Percentiles rank a stretch among this genome's conserved stretches.
Evolutionary conservation across 1,139 yeast species (phyloP).

Genomic region (Hyphopichia burtonii): DNA sequence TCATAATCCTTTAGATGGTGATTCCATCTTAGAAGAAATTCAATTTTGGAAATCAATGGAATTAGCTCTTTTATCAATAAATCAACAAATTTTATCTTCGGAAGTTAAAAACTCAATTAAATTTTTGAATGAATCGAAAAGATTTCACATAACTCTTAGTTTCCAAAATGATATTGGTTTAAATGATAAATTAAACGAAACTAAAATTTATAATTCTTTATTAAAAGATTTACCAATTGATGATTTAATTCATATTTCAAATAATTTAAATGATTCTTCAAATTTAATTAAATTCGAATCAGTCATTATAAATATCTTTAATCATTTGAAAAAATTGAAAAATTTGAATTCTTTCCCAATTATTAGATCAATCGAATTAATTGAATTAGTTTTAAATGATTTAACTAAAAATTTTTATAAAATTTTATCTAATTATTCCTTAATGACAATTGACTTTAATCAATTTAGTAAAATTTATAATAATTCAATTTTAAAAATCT

Average conservation of each 20-base stretch:
- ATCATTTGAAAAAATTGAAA: slow-evolving; percentile 63
- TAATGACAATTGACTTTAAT: slow-evolving; percentile 26
- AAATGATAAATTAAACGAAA: slow-evolving; percentile 51
- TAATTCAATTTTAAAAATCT: slow-evolving; percentile 14
- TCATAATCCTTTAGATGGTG: slow-evolving; percentile 55
- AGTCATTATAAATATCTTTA: slow-evolving; percentile 51
- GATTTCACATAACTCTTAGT: slow-evolving; percentile 76
- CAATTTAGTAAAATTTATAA: slow-evolving; percentile 21
- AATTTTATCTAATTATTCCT: slow-evolving; percentile 18
- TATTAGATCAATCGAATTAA: slow-evolving; percentile 58
- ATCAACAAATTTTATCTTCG: slow-evolving; percentile 55
- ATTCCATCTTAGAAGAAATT: slow-evolving; percentile 64
- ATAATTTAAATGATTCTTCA: background rate
- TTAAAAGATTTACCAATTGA: slow-evolving; percentile 71
- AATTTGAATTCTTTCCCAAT: slow-evolving; percentile 61
- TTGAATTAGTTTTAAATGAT: slow-evolving; percentile 54
- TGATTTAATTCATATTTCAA: slow-evolving; percentile 51
- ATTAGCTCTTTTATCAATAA: slow-evolving; percentile 53
- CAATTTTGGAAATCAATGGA: slow-evolving; percentile 82
- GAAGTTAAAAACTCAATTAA: slow-evolving; percentile 61
- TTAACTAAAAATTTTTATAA: slow-evolving; percentile 23
- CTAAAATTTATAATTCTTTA: slow-evolving; percentile 58
- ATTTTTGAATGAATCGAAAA: slow-evolving; percentile 64
- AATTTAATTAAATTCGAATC: slow-evolving; percentile 41
- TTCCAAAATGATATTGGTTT: slow-evolving; percentile 75